phyloP scores from a whole-genome alignment of 805 yeast genomes.

The Starmerella asiatica region DNA sequence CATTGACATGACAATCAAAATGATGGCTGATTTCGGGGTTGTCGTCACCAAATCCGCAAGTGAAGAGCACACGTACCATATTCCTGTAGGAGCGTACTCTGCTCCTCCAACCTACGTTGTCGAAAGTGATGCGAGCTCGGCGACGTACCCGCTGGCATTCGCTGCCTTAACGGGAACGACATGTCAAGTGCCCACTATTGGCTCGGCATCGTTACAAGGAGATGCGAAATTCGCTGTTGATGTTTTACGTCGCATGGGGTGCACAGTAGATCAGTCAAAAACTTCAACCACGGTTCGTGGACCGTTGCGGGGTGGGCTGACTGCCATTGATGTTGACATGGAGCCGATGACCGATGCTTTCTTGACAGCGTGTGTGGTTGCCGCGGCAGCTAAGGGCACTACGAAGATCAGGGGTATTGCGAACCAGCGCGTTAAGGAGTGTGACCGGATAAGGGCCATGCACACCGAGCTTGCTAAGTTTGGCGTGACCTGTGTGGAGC shows the following conservation, averaged over 20 bases:
- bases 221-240: constrained; percentile 94
- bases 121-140: constrained; percentile 95
- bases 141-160: constrained; percentile 93
- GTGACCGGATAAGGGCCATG: constrained; percentile 95
- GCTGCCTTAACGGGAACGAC: constrained; percentile 93
- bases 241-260: constrained; percentile 90
- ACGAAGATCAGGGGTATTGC: constrained; percentile 92
- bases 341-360: constrained; percentile 99
- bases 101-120: constrained; percentile 79
- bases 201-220: constrained; percentile 83
- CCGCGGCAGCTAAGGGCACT: constrained; percentile 67
- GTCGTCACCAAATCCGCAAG: constrained; percentile 52
- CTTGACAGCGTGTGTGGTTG: constrained; percentile 90
- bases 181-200: constrained; percentile 89
- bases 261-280: constrained; percentile 67
- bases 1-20: constrained; percentile 90
- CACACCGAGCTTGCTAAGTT: constrained; percentile 73
- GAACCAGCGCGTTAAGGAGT: constrained; percentile 94
- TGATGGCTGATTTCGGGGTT: constrained; percentile 88
- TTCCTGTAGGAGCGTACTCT: constrained; percentile 67
- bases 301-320: constrained; percentile 51
- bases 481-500: constrained; percentile 73
- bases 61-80: constrained; percentile 74
- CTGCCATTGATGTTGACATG: constrained; percentile 79
- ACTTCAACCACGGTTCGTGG: constrained; percentile 87